These are phyloP conservation scores for Lophium mytilinum DNA, from an alignment of 495 filamentous ascomycete species.

Conservation along the genomic window DNA sequence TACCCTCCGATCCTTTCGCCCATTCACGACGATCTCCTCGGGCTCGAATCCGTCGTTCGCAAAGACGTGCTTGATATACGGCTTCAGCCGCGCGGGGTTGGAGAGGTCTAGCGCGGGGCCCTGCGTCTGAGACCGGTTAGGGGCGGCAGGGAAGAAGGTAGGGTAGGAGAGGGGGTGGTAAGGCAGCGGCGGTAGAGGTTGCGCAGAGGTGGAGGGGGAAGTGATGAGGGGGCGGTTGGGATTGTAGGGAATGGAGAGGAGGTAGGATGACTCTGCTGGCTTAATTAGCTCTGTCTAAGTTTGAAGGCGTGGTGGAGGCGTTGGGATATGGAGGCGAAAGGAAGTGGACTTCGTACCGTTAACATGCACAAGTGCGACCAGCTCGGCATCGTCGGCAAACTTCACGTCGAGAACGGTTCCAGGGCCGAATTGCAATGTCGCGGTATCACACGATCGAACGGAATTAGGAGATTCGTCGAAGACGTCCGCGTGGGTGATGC, in stretches of 20 bases:
- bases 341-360: background rate
- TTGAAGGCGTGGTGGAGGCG: background rate
- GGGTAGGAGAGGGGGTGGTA: background rate
- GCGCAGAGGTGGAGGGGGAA: background rate
- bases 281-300: background rate
- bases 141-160: background rate
- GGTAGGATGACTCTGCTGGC: background rate
- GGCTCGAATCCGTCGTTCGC: slow-evolving; percentile 26
- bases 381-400: slow-evolving; percentile 24
- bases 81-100: background rate
- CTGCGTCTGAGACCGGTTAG: background rate
- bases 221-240: background rate
- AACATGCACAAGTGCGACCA: slow-evolving; percentile 16
- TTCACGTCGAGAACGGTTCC: slow-evolving; percentile 15
- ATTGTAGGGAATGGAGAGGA: background rate
- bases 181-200: background rate
- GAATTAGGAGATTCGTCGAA: slow-evolving; percentile 1
- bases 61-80: slow-evolving; percentile 20
- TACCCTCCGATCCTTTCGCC: slow-evolving; percentile 25
- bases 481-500: slow-evolving; percentile 8
- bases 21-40: slow-evolving; percentile 28
- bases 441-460: slow-evolving; percentile 1
- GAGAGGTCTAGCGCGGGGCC: background rate
- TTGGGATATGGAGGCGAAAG: background rate
- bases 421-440: slow-evolving; percentile 3